Evolutionary conservation across 176 grass and related monocot genomes (phyloP).

Genomic region (Ananas comosus): DNA sequence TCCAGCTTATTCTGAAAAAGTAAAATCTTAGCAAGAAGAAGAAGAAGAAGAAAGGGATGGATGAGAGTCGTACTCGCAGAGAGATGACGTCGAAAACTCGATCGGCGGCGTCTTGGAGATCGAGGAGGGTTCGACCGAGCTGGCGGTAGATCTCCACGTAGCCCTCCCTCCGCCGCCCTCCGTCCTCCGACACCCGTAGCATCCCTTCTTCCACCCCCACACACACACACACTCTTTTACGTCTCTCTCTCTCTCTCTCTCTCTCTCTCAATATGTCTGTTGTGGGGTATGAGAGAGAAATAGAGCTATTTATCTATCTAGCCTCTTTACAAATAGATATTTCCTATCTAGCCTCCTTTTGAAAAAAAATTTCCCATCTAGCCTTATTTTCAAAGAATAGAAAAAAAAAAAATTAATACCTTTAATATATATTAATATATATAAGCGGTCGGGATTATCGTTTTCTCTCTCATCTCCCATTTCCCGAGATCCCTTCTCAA

Average conservation of each 20-base stretch:
- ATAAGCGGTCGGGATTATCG: too few species aligned
- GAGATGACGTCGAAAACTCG: constrained; percentile 47
- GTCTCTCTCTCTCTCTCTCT: constrained; percentile 10
- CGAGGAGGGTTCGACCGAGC: constrained; percentile 50
- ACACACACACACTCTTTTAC: constrained; percentile 7
- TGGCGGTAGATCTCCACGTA: constrained; percentile 46
- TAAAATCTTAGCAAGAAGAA: background rate
- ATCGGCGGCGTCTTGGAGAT: constrained; percentile 52
- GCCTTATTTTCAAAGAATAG: too few species aligned
- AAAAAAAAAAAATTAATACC: too few species aligned
- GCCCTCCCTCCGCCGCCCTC: constrained; percentile 30
- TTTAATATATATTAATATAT: too few species aligned
- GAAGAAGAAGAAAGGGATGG: too few species aligned
- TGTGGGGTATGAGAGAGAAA: too few species aligned
- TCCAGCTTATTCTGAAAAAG: constrained; percentile 2
- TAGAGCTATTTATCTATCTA: too few species aligned
- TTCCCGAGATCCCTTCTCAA: too few species aligned
- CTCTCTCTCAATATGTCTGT: background rate
- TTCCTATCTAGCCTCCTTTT: too few species aligned
- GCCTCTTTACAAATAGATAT: too few species aligned
- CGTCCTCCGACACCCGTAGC: constrained; percentile 69
- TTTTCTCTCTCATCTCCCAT: too few species aligned
- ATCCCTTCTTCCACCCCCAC: constrained; percentile 7
- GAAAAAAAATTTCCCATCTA: too few species aligned
- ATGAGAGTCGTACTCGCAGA: constrained; percentile 21